A percentile compares a stretch with the other conserved stretches of the same genome.
Conservation (phyloP, 2,329 filamentous ascomycete species). For the Trichoderma asperellum region DNA sequence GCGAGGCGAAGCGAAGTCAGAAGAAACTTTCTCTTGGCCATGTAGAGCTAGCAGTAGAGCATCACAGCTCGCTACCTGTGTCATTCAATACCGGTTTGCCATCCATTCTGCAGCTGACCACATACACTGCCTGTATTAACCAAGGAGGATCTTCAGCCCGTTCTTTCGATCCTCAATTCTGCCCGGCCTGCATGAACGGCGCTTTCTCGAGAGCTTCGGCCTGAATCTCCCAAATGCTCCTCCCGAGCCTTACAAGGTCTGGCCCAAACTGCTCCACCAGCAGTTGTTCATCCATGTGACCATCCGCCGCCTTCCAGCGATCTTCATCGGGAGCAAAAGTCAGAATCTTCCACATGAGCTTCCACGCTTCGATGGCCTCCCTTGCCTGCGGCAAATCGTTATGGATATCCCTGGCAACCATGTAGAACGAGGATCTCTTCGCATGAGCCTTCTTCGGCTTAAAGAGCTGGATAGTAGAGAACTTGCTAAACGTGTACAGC, state of each 20-base stretch:
- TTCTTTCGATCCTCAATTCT: constrained; percentile 12
- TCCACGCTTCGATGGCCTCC: constrained; percentile 46
- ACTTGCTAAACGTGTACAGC: constrained; percentile 47
- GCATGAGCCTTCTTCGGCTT: constrained; percentile 50
- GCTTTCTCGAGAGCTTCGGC: constrained; percentile 39
- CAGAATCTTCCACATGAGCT: constrained; percentile 43
- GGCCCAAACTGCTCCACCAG: constrained; percentile 45
- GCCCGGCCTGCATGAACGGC: constrained; percentile 34
- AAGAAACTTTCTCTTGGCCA: constrained; percentile 5
- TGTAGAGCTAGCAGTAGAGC: neutral
- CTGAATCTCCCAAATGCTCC: constrained; percentile 43
- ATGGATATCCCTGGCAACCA: constrained; percentile 51
- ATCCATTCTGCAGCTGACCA: neutral
- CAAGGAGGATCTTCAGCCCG: neutral
- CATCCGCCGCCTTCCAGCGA: constrained; percentile 7
- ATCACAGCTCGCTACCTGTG: neutral
- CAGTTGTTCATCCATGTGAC: constrained; percentile 25
- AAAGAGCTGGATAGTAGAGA: constrained; percentile 48
- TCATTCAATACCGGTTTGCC: neutral
- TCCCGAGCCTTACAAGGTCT: constrained; percentile 39
- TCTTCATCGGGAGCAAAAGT: constrained; percentile 45
- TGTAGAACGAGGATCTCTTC: constrained; percentile 56
- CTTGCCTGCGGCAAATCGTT: constrained; percentile 39
- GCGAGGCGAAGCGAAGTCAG: neutral
- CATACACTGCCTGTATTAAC: neutral